phyloP scores from a whole-genome alignment of 352 stramenopile genomes.

The Chrysophaeum taylorii region DNA sequence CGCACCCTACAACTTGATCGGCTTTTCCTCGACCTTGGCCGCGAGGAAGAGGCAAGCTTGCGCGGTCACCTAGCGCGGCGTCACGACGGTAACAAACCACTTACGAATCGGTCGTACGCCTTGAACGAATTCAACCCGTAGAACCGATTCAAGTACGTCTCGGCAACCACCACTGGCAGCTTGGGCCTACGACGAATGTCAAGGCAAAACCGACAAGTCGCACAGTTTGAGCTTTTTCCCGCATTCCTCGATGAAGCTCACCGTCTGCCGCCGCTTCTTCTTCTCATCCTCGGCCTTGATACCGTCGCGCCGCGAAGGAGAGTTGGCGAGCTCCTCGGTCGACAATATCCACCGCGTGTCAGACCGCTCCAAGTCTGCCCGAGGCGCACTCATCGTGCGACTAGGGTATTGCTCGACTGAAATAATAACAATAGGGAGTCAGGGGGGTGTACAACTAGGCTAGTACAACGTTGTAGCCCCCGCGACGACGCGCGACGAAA shows the following conservation, averaged over 20 bases:
- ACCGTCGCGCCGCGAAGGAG: constrained; percentile 2
- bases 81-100: not conserved
- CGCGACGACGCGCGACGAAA: too few relatives aligned
- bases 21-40: constrained; percentile 6
- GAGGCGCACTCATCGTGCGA: too few relatives aligned
- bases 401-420: too few relatives aligned
- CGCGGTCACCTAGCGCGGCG: not conserved
- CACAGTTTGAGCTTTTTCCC: not conserved
- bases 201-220: not conserved
- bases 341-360: too few relatives aligned
- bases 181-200: not conserved
- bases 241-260: constrained; percentile 16
- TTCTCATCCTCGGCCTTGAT: constrained; percentile 13
- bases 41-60: constrained; percentile 5
- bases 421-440: too few relatives aligned
- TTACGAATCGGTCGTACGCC: not conserved
- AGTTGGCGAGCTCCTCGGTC: too few relatives aligned
- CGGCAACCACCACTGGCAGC: not conserved
- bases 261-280: constrained; percentile 12
- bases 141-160: not conserved
- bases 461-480: too few relatives aligned
- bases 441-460: too few relatives aligned
- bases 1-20: too few relatives aligned
- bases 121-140: not conserved
- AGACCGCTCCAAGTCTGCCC: too few relatives aligned